A percentile compares a stretch with the other conserved stretches of the same genome.
Evolutionary conservation across 192 early-diverging fungal species (phyloP).

Genomic region (Coemansia sp.): DNA sequence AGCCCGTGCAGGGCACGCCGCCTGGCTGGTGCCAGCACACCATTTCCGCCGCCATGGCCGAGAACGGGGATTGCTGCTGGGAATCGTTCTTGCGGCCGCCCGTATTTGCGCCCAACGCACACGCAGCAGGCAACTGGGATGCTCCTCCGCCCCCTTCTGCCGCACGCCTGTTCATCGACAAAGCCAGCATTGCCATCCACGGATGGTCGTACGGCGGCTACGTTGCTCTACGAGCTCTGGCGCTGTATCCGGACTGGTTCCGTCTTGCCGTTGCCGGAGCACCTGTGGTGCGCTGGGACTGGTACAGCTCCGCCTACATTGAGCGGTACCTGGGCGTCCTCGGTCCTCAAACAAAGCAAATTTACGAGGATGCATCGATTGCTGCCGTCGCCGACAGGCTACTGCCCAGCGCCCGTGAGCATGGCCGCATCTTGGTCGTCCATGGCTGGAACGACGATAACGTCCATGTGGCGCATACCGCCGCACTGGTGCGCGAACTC

Average conservation of each 20-base stretch:
- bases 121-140: neutral
- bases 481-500: constrained; percentile 46
- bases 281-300: constrained; percentile 73
- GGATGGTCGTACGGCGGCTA: constrained; percentile 83
- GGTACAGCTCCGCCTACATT: constrained; percentile 75
- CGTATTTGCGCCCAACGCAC: constrained; percentile 5
- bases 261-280: constrained; percentile 69
- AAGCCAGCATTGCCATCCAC: constrained; percentile 63
- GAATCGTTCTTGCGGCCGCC: constrained; percentile 30
- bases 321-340: constrained; percentile 72
- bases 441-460: constrained; percentile 81
- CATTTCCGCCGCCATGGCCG: neutral
- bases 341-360: neutral
- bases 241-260: constrained; percentile 62
- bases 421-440: constrained; percentile 66
- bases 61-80: neutral
- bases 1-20: neutral
- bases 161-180: constrained; percentile 52
- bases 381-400: neutral
- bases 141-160: neutral
- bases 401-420: constrained; percentile 8
- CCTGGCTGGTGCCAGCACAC: constrained; percentile 9
- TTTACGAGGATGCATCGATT: constrained; percentile 2
- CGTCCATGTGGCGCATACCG: constrained; percentile 70
- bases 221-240: constrained; percentile 65